phyloP scores from a whole-genome alignment of 257 asterid genomes.

The Anisodus tanguticus region DNA sequence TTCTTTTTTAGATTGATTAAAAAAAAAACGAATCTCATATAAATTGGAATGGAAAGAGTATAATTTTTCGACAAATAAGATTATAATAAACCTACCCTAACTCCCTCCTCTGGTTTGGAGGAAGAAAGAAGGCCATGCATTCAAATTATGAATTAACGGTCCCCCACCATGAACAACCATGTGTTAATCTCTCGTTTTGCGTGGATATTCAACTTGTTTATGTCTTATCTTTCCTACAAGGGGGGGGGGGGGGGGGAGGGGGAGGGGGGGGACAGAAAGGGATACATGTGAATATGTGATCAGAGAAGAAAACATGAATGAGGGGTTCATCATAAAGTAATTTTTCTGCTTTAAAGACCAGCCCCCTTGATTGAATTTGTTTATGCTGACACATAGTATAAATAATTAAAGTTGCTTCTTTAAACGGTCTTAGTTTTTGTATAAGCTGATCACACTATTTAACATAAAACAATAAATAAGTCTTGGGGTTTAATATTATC shows the following conservation, averaged over 20 bases:
- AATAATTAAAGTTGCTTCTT: not conserved
- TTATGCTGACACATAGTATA: not conserved
- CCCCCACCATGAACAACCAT: constrained; percentile 40
- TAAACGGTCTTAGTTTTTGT: not conserved
- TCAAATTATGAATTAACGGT: constrained; percentile 31
- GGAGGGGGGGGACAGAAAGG: not conserved
- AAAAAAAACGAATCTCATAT: no score
- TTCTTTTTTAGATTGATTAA: no score
- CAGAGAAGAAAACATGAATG: constrained; percentile 1
- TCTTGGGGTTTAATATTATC: no score
- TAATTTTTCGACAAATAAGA: no score
- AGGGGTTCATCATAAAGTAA: constrained; percentile 17
- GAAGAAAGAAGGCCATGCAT: constrained; percentile 27
- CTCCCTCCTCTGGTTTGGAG: not conserved
- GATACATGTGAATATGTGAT: not conserved
- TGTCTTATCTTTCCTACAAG: constrained; percentile 18
- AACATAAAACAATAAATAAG: not conserved
- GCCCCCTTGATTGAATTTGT: not conserved
- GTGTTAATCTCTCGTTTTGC: constrained; percentile 38
- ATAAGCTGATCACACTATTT: not conserved
- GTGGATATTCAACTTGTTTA: constrained; percentile 24
- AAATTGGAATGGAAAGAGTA: no score
- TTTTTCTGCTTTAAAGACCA: not conserved
- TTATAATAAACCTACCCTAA: no score
- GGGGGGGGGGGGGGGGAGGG: not conserved